Evolutionary conservation across 2,329 filamentous ascomycete species (phyloP).

Genomic region (Apiospora arundinis): DNA sequence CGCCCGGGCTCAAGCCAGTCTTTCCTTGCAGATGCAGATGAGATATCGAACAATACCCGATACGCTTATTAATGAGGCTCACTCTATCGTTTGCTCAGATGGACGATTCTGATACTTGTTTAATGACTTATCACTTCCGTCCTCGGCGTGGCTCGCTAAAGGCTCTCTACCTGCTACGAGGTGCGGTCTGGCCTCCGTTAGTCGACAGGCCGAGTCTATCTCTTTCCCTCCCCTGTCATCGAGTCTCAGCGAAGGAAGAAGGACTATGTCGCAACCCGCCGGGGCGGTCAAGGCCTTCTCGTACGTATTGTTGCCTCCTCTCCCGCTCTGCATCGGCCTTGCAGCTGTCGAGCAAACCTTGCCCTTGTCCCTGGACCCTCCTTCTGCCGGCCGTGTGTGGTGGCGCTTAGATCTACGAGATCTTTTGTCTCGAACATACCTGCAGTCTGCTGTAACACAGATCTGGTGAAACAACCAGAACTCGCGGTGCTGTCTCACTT

Average conservation of each 20-base stretch:
- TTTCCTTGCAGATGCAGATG: background rate
- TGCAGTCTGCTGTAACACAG: constrained; percentile 21
- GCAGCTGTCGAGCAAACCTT: constrained; percentile 20
- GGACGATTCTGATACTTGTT: background rate
- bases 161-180: background rate
- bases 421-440: constrained; percentile 16
- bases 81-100: background rate
- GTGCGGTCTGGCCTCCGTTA: background rate
- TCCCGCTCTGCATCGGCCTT: constrained; percentile 21
- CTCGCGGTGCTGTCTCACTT: constrained; percentile 19
- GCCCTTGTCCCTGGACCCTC: constrained; percentile 14
- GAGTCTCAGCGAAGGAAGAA: constrained; percentile 17
- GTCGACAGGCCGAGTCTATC: background rate
- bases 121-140: background rate
- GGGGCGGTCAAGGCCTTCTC: constrained; percentile 18
- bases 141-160: background rate
- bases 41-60: background rate
- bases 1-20: background rate
- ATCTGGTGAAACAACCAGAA: constrained; percentile 17
- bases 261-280: constrained; percentile 18
- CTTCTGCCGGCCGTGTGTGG: constrained; percentile 13
- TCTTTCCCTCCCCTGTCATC: background rate
- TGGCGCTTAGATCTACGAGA: constrained; percentile 20
- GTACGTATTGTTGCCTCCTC: constrained; percentile 20
- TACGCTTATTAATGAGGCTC: background rate